These are phyloP conservation scores for Alnus glutinosa DNA, from an alignment of 306 rosid genomes.

Conservation along the genomic window DNA sequence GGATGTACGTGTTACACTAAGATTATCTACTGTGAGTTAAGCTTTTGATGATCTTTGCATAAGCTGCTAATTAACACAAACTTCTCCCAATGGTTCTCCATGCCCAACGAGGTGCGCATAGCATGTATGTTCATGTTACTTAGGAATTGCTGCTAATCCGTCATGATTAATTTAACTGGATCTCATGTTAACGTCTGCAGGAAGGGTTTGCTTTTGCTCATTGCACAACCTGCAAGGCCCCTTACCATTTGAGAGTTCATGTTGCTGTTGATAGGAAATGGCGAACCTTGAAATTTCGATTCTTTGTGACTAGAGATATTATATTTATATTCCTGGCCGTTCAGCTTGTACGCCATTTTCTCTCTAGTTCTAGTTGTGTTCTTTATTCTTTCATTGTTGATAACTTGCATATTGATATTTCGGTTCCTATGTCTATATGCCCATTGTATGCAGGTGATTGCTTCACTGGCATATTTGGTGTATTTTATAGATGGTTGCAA, in stretches of 20 bases:
- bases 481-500: conserved; percentile 76
- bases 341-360: conserved; percentile 79
- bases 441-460: conserved; percentile 63
- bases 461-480: conserved; percentile 82
- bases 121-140: background rate
- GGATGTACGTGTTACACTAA: background rate
- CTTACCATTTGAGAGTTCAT: conserved; percentile 94
- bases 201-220: conserved; percentile 99
- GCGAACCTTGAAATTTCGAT: conserved; percentile 94
- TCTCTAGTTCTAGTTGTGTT: conserved; percentile 24
- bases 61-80: background rate
- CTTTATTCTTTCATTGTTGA: conserved; percentile 7
- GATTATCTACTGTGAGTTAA: background rate
- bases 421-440: conserved; percentile 11
- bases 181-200: conserved; percentile 50
- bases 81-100: background rate
- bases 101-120: too few relatives aligned
- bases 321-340: conserved; percentile 81
- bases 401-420: conserved; percentile 12
- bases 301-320: conserved; percentile 95
- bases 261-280: conserved; percentile 94
- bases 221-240: conserved; percentile 97
- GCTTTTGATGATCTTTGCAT: conserved; percentile 11
- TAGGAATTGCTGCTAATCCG: background rate
- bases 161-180: conserved; percentile 27